Percentiles rank a stretch among this genome's conserved stretches.
These are phyloP conservation scores for Linum usitatissimum DNA, from an alignment of 345 rosid species.

Conservation along the genomic window DNA sequence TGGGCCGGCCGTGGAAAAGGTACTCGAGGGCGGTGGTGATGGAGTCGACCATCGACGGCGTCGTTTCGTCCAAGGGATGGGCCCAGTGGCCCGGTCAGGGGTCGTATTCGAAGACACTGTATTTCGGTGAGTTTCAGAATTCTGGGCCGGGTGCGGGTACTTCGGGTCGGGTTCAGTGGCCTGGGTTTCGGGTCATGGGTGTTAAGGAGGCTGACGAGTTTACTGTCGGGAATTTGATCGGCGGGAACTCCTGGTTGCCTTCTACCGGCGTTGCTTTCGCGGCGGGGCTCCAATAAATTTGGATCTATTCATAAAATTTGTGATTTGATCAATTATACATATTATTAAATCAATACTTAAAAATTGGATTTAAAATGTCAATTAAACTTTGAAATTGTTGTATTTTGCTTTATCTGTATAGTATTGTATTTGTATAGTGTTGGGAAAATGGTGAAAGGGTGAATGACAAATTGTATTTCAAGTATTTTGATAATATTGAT, in stretches of 20 bases:
- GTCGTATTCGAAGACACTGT: conserved; percentile 22
- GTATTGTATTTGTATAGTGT: too few relatives aligned
- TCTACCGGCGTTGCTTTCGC: conserved; percentile 44
- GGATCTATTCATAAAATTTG: neutral
- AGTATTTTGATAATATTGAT: too few relatives aligned
- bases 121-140: conserved; percentile 44
- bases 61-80: conserved; percentile 51
- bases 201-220: conserved; percentile 31
- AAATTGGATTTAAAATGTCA: too few relatives aligned
- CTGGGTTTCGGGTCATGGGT: conserved; percentile 39
- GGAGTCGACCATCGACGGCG: conserved; percentile 47
- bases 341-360: too few relatives aligned
- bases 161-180: conserved; percentile 34
- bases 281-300: conserved; percentile 32
- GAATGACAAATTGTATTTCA: too few relatives aligned
- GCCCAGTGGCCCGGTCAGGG: conserved; percentile 50
- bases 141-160: conserved; percentile 37
- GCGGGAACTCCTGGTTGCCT: conserved; percentile 49
- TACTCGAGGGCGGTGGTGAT: conserved; percentile 66
- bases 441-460: too few relatives aligned
- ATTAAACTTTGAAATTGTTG: too few relatives aligned
- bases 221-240: conserved; percentile 36
- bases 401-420: too few relatives aligned
- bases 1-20: conserved; percentile 75
- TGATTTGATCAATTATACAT: too few relatives aligned